phyloP scores from a whole-genome alignment of 163 green algal species.

The Chlorella variabilis region DNA sequence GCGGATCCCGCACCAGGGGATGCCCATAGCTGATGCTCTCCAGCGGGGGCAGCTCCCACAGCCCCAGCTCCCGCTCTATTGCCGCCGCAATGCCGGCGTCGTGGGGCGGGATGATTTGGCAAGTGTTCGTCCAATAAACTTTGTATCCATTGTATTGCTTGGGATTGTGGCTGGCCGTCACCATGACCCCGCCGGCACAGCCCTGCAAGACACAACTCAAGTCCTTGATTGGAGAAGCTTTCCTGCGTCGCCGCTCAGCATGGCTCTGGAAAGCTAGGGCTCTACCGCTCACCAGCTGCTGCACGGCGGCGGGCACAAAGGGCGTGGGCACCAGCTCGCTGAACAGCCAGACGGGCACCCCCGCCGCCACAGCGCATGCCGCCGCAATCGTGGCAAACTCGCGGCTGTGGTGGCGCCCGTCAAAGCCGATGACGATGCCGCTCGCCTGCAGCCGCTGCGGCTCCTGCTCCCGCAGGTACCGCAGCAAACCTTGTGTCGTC shows the following conservation, averaged over 20 bases:
- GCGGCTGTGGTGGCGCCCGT: constrained; percentile 61
- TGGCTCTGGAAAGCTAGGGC: background rate
- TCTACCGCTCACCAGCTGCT: constrained; percentile 51
- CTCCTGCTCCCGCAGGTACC: constrained; percentile 29
- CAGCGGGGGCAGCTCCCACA: constrained; percentile 53
- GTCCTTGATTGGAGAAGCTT: too few relatives aligned
- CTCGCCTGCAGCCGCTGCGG: background rate
- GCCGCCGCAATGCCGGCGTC: constrained; percentile 74
- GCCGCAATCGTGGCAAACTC: constrained; percentile 67
- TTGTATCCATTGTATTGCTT: constrained; percentile 90
- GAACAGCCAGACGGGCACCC: constrained; percentile 62
- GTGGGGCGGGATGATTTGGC: constrained; percentile 80
- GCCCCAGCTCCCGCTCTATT: constrained; percentile 62
- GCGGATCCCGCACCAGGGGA: constrained; percentile 44
- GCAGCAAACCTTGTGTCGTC: constrained; percentile 74
- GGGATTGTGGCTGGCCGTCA: constrained; percentile 84
- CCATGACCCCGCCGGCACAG: constrained; percentile 71
- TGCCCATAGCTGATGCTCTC: background rate
- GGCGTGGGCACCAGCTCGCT: constrained; percentile 72
- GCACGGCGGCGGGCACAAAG: constrained; percentile 73
- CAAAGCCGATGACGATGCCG: constrained; percentile 53
- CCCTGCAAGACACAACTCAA: constrained; percentile 25
- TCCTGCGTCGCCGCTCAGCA: too few relatives aligned
- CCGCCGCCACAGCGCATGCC: constrained; percentile 58
- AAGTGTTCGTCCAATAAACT: constrained; percentile 64